These are phyloP conservation scores for Parietichytrium sp. DNA, from an alignment of 108 stramenopile genomes.

Conservation along the genomic window DNA sequence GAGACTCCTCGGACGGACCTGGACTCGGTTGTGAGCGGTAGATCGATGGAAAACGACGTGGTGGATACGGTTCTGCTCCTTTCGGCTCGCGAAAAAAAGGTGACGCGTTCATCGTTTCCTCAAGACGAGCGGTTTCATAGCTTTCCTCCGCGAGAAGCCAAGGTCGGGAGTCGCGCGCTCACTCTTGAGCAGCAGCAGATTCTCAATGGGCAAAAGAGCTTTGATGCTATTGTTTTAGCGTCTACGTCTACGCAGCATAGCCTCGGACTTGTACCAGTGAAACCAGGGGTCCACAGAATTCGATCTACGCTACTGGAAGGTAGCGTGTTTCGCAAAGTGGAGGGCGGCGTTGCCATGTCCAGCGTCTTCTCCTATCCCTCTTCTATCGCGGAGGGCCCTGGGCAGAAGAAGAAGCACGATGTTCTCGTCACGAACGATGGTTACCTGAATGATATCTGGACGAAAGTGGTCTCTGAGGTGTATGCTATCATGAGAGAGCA, in stretches of 20 bases:
- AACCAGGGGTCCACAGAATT: constrained; percentile 24
- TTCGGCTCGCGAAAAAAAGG: constrained; percentile 25
- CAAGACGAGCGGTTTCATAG: background rate
- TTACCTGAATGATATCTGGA: constrained; percentile 7
- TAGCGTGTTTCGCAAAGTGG: constrained; percentile 4
- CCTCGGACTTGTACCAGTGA: constrained; percentile 27
- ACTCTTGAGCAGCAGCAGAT: constrained; percentile 11
- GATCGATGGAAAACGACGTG: background rate
- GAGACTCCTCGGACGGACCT: background rate
- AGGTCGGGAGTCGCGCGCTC: background rate
- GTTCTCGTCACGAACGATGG: constrained; percentile 5
- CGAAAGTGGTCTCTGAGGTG: constrained; percentile 31
- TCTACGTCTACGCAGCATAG: constrained; percentile 33
- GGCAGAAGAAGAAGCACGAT: constrained; percentile 1
- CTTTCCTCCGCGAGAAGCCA: constrained; percentile 15
- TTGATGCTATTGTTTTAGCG: constrained; percentile 11
- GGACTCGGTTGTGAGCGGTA: background rate
- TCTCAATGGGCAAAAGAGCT: constrained; percentile 1
- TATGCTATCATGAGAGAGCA: background rate
- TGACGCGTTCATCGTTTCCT: constrained; percentile 3
- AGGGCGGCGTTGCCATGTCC: constrained; percentile 27
- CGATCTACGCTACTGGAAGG: constrained; percentile 23
- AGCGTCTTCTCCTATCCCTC: constrained; percentile 5
- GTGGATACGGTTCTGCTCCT: constrained; percentile 19
- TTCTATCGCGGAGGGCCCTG: background rate